These are phyloP conservation scores for Phytophthora citricola DNA, from an alignment of 352 stramenopile species.

Conservation along the genomic window DNA sequence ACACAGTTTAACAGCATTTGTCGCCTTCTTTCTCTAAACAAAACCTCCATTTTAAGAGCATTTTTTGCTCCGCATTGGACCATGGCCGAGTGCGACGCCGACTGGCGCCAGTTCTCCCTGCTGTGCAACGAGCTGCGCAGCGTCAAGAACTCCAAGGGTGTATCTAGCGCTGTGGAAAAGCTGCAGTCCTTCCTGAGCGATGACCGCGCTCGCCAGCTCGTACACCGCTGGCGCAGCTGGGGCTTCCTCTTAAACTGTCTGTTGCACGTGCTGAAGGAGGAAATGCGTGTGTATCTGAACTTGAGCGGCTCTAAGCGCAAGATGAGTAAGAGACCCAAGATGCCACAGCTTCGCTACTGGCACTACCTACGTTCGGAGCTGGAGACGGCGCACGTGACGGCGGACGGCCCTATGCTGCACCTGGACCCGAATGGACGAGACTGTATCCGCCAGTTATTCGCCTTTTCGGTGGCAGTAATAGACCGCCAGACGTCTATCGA, in stretches of 20 bases:
- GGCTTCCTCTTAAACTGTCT: conserved; percentile 61
- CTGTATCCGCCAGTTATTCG: conserved; percentile 61
- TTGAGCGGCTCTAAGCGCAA: conserved; percentile 36
- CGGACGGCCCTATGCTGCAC: conserved; percentile 63
- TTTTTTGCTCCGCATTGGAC: background rate
- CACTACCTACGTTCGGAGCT: conserved; percentile 68
- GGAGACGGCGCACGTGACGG: conserved; percentile 54
- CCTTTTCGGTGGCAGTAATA: conserved; percentile 60
- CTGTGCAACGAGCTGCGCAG: conserved; percentile 54
- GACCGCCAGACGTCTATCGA: conserved; percentile 37
- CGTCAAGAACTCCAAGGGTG: conserved; percentile 50
- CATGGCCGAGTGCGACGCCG: conserved; percentile 24
- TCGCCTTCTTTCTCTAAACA: background rate
- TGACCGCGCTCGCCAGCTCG: conserved; percentile 50
- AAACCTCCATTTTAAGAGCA: no score
- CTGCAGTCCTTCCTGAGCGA: conserved; percentile 62
- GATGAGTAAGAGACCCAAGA: conserved; percentile 34
- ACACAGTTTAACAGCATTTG: conserved; percentile 1
- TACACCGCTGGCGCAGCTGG: conserved; percentile 83
- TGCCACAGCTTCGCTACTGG: conserved; percentile 62
- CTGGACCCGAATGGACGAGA: conserved; percentile 78
- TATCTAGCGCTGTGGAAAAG: conserved; percentile 35
- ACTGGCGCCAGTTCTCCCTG: conserved; percentile 57
- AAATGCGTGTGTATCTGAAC: conserved; percentile 54
- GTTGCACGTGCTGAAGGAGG: conserved; percentile 53